Base-by-base conservation (phyloP, 139 green algal species). In the Eudorina sp. region DNA sequence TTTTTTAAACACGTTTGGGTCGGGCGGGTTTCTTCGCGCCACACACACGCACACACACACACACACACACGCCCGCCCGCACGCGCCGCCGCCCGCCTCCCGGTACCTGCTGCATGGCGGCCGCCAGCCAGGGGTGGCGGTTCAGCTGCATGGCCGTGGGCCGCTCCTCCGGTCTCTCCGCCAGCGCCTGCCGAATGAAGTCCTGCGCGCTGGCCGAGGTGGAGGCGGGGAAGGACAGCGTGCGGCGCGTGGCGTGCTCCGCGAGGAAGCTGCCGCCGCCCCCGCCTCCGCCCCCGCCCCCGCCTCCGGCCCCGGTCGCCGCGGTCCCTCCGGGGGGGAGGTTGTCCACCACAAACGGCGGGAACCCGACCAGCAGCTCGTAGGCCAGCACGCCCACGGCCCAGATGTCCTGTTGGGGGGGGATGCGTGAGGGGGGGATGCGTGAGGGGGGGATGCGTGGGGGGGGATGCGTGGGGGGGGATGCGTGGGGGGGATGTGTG, bases 311-410 rank as follows among this genome's bases (percentile, higher is more conserved):
- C 14, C 29, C 48, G n/a, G n/a, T 29, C 4, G 46, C 29, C 18
- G 21, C 53, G 31, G 21, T 7, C 40, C 69, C 82, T 51, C n/a
- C 69, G 3, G 38, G 31, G 27, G 73, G n/a, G n/a, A n/a, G n/a
- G 19, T 62, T 69, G 40, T 90, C 82, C 29, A 45, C 72, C n/a
- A 90, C 72, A 64, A 93, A 91, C 9, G 90, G 90, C 41, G 90
- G 87, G 45, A 85, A 83, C 25, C 90, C 90, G 11, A 87, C 82
- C 29, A 93, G 45, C 66, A 93, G 58, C 83, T 93, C 90, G 34
- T 90, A 93, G 4, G 84, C 83, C 38, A 93, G 83, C 66, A 93
- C 83, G 40, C 90, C 90, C 31, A 53, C 31, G 11, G 83, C 90
- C 90, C 90, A 93, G 4, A 91, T 51, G 62, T 93, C 90, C 78